Evolutionary conservation across 345 rosid species (phyloP).

Genomic region (Moringa oleifera): DNA sequence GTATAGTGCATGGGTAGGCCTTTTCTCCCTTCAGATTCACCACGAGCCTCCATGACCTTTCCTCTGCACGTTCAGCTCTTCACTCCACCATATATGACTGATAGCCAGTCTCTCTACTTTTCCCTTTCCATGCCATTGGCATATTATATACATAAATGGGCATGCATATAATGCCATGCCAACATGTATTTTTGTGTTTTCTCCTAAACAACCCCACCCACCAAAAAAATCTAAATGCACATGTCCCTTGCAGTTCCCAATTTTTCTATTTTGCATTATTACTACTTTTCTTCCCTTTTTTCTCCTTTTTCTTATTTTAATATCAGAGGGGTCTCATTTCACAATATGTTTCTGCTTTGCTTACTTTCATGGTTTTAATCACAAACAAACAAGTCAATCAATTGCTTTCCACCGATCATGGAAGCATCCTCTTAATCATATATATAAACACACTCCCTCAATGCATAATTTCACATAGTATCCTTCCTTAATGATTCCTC

Average conservation of each 20-base stretch:
- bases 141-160: too few species aligned
- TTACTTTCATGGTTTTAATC: slow-evolving; percentile 1
- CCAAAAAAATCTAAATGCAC: too few species aligned
- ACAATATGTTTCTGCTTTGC: neutral
- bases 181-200: too few species aligned
- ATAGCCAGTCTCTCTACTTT: neutral
- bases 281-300: neutral
- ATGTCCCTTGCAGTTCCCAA: too few species aligned
- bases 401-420: slow-evolving; percentile 7
- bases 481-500: too few species aligned
- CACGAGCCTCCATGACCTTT: slow-evolving; percentile 26
- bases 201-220: too few species aligned
- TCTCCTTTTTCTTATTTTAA: neutral
- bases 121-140: too few species aligned
- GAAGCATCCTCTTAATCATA: neutral
- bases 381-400: slow-evolving; percentile 4
- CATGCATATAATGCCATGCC: too few species aligned
- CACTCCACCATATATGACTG: neutral
- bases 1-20: slow-evolving; percentile 45
- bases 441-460: too few species aligned
- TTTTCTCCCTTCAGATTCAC: slow-evolving; percentile 18
- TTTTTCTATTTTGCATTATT: too few species aligned
- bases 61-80: slow-evolving; percentile 22
- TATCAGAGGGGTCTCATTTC: neutral
- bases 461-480: too few species aligned